Base-by-base conservation (phyloP, 805 yeast genomes). In the Sporopachydermia lactativora region DNA sequence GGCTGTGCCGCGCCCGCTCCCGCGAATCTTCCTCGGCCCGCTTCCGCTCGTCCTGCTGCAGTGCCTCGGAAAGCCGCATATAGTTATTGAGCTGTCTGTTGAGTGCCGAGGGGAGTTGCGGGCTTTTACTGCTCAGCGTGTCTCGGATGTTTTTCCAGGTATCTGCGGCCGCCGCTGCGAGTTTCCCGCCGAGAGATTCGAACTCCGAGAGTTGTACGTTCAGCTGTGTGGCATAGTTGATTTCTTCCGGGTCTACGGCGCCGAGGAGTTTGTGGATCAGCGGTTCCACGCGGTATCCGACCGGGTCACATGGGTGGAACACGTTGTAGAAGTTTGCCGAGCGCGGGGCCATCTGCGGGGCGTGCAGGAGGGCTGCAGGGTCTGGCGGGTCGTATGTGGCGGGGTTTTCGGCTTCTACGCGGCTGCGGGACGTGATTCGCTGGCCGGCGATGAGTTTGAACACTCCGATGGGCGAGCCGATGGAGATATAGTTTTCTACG, bases 381-480 rank as follows among this genome's bases (percentile, higher is more conserved):
- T 8, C 8, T 24, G 31, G 31, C 13, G 8, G 8, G 8, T 24
- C 31, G n/a, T 24, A 24, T n/a, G 8, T 24, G 8, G n/a, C 31
- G 8, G 31, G 31, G 8, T 24, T n/a, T 24, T 24, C n/a, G 13
- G 8, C 13, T n/a, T 24, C 31, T 8, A 24, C n/a, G 13, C 8
- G n/a, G 13, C 13, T n/a, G 13, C 31, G 8, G 8, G 31, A 24
- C 8, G 31, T 24, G 8, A 86, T 68, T 38, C 71, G 73, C 36
- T 69, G 70, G 37, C 78, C 71, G 47, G 75, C 77, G 35, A 92
- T 70, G 19, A 89, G 62, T 55, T 81, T 80, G 59, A 88, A 81
- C 15, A 85, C 75, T 1, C 96, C 96, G 28, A 82, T 71, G 0
- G 97, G 98, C 2, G 95, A 84, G 0, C 97, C 98, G 19, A 85